phyloP scores from a whole-genome alignment of 495 filamentous ascomycete genomes.

The Ramalina intermedia region DNA sequence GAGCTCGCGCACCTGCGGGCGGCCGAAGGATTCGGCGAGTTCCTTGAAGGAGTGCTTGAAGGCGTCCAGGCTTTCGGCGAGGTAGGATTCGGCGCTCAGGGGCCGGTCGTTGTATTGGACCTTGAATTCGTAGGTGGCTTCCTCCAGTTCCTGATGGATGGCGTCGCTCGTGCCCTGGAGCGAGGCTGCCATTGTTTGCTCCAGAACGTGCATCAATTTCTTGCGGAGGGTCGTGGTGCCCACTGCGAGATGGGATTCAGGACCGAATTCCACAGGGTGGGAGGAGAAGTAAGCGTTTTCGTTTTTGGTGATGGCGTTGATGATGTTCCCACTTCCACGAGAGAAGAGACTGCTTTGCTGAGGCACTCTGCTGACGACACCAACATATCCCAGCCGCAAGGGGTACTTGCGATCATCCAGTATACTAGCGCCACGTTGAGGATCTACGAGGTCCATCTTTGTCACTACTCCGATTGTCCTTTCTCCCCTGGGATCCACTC shows the following conservation, averaged over 20 bases:
- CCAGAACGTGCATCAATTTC: constrained; percentile 92
- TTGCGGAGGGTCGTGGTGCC: constrained; percentile 79
- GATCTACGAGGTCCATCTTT: constrained; percentile 96
- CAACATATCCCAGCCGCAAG: constrained; percentile 89
- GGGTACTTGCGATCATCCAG: constrained; percentile 86
- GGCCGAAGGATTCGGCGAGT: constrained; percentile 79
- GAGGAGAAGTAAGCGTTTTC: constrained; percentile 79
- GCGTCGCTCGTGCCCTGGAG: constrained; percentile 77
- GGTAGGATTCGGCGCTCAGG: constrained; percentile 85
- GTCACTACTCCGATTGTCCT: constrained; percentile 95
- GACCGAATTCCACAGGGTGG: constrained; percentile 67
- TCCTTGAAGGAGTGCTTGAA: constrained; percentile 98
- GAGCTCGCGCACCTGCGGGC: constrained; percentile 74
- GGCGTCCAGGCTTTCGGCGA: constrained; percentile 83
- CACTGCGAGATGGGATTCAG: constrained; percentile 53
- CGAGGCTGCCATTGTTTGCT: constrained; percentile 90
- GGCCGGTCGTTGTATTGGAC: constrained; percentile 98
- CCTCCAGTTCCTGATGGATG: constrained; percentile 88
- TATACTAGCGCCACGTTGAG: constrained; percentile 60
- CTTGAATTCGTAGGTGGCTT: constrained; percentile 97
- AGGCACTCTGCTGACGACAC: constrained; percentile 73
- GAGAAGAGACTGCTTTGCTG: constrained; percentile 66
- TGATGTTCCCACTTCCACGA: constrained; percentile 68
- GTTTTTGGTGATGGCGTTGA: constrained; percentile 68
- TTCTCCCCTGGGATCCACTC: constrained; percentile 89